Conservation (phyloP, 2,329 filamentous ascomycete species). For the Penicillium sp. region DNA sequence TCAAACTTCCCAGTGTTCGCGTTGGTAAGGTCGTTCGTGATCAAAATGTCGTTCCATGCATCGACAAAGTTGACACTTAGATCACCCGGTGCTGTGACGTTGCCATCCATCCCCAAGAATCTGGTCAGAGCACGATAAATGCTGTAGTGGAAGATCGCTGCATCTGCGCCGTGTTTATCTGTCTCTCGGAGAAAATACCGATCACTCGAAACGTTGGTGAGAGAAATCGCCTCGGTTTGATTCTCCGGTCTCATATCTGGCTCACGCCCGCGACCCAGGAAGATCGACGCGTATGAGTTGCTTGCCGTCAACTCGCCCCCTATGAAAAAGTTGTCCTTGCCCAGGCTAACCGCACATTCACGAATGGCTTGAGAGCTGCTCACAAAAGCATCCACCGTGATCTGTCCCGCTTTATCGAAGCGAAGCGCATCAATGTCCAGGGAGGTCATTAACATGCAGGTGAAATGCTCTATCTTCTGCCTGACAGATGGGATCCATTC, state of each 20-base stretch:
- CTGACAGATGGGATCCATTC: slow-evolving; percentile 59
- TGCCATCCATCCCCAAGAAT: slow-evolving; percentile 56
- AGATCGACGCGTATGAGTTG: slow-evolving; percentile 58
- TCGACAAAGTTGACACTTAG: slow-evolving; percentile 53
- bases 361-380: slow-evolving; percentile 56
- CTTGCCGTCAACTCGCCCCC: slow-evolving; percentile 61
- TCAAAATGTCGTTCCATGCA: slow-evolving; percentile 54
- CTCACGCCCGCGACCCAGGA: slow-evolving; percentile 58
- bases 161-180: slow-evolving; percentile 54
- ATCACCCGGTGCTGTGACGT: slow-evolving; percentile 51
- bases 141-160: slow-evolving; percentile 60
- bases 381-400: slow-evolving; percentile 58
- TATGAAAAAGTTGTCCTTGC: slow-evolving; percentile 62
- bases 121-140: slow-evolving; percentile 58
- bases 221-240: slow-evolving; percentile 45
- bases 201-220: slow-evolving; percentile 41
- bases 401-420: slow-evolving; percentile 62
- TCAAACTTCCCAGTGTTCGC: slow-evolving; percentile 62
- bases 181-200: slow-evolving; percentile 50
- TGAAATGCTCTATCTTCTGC: slow-evolving; percentile 58
- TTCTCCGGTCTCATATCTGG: slow-evolving; percentile 49
- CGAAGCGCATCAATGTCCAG: slow-evolving; percentile 63
- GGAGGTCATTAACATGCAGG: slow-evolving; percentile 58
- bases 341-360: slow-evolving; percentile 52
- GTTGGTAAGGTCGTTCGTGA: slow-evolving; percentile 58